phyloP scores from a whole-genome alignment of 2,329 filamentous ascomycete species.

The Aspergillus eucalypticola region DNA sequence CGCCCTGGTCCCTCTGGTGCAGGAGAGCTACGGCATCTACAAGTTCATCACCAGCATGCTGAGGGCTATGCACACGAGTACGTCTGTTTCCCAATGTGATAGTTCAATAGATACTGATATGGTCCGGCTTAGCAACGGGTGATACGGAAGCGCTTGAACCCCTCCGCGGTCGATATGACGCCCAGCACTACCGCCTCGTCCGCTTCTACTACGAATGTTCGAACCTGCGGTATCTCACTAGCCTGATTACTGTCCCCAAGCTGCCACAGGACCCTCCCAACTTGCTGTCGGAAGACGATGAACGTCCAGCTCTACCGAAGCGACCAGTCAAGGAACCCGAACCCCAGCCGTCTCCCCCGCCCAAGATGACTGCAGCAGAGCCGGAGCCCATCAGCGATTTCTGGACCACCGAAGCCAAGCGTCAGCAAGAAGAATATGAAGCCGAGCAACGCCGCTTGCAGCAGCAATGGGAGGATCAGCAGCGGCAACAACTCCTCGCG shows the following conservation, averaged over 20 bases:
- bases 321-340: constrained; percentile 71
- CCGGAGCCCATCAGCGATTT: constrained; percentile 96
- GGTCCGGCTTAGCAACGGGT: constrained; percentile 65
- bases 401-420: constrained; percentile 89
- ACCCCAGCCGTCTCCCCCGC: constrained; percentile 66
- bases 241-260: constrained; percentile 93
- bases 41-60: constrained; percentile 99
- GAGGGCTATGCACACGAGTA: constrained; percentile 93
- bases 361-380: constrained; percentile 67
- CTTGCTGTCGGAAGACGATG: constrained; percentile 79
- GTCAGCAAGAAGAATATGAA: constrained; percentile 92
- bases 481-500: constrained; percentile 77
- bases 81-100: constrained; percentile 28
- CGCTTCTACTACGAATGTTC: constrained; percentile 99
- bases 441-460: constrained; percentile 88
- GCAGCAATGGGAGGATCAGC: constrained; percentile 79
- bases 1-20: constrained; percentile 85
- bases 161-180: constrained; percentile 83
- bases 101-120: constrained; percentile 11
- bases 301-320: constrained; percentile 77
- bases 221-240: constrained; percentile 93
- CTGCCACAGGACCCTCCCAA: constrained; percentile 92
- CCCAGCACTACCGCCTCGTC: constrained; percentile 92
- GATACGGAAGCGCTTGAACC: constrained; percentile 91
- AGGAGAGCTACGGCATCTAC: constrained; percentile 98